phyloP scores from a whole-genome alignment of 306 rosid species.

The Crotalaria pallida region DNA sequence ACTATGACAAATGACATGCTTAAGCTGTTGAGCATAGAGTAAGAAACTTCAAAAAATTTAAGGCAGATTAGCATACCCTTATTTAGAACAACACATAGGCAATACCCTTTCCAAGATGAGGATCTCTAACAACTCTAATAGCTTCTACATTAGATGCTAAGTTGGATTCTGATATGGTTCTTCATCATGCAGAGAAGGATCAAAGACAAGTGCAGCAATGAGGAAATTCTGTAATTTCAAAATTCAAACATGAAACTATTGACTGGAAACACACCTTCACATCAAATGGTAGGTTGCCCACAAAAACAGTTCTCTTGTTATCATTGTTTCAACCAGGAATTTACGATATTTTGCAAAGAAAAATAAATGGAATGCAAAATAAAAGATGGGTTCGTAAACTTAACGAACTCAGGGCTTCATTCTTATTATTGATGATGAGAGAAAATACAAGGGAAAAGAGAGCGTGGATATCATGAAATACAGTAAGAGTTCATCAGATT shows the following conservation, averaged over 20 bases:
- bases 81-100: slow-evolving; percentile 80
- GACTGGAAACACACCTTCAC: slow-evolving; percentile 56
- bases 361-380: too few relatives aligned
- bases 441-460: too few relatives aligned
- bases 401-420: too few relatives aligned
- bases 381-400: too few relatives aligned
- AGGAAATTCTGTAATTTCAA: neutral
- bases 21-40: neutral
- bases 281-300: slow-evolving; percentile 96
- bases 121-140: slow-evolving; percentile 80
- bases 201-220: neutral
- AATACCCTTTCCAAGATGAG: slow-evolving; percentile 87
- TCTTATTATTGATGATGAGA: too few relatives aligned
- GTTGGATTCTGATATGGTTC: slow-evolving; percentile 63
- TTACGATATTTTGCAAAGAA: too few relatives aligned
- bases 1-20: neutral
- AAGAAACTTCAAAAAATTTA: neutral
- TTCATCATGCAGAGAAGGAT: slow-evolving; percentile 65
- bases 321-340: too few relatives aligned
- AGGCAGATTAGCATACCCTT: slow-evolving; percentile 41
- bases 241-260: neutral
- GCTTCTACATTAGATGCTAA: slow-evolving; percentile 66
- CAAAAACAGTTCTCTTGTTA: slow-evolving; percentile 82
- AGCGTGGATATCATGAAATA: too few relatives aligned
- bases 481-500: too few relatives aligned